These are phyloP conservation scores for Sporothrix mexicana DNA, from an alignment of 2,329 filamentous ascomycete genomes.

Conservation along the genomic window DNA sequence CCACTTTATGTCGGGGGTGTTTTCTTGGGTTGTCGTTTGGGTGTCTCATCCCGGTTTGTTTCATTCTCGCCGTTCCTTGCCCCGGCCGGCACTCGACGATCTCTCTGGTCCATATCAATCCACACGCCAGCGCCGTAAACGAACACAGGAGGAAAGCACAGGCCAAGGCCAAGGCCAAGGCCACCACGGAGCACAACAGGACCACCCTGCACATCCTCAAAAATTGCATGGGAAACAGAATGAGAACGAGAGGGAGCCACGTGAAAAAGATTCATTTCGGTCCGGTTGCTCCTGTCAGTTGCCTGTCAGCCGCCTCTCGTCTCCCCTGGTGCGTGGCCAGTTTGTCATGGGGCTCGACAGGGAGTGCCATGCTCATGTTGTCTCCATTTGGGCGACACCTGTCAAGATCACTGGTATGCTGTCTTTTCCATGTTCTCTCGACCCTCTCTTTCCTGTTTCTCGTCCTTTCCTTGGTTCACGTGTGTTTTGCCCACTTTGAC, in stretches of 20 bases:
- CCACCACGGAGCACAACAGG: neutral
- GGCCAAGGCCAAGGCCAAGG: neutral
- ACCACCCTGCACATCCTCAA: neutral
- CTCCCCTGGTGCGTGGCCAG: neutral
- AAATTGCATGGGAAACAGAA: neutral
- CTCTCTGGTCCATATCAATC: neutral
- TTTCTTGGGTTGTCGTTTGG: neutral
- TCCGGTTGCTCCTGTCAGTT: slow-evolving; percentile 5
- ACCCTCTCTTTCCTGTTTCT: neutral
- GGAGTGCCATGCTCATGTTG: neutral
- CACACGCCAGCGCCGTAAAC: neutral
- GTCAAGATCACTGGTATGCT: neutral
- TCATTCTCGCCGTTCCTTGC: neutral
- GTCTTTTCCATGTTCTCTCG: neutral
- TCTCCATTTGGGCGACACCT: neutral
- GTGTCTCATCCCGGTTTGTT: neutral
- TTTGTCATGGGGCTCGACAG: neutral
- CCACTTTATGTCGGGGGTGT: slow-evolving; percentile 5
- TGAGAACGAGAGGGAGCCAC: too few relatives aligned
- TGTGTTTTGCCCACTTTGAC: neutral
- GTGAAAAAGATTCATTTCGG: neutral
- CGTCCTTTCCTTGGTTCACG: neutral
- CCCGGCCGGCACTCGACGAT: neutral
- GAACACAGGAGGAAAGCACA: neutral
- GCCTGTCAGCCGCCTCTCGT: neutral